A percentile compares a stretch with the other conserved stretches of the same genome.
Evolutionary conservation across 805 yeast genomes (phyloP).

Genomic region (Candida ulmi): DNA sequence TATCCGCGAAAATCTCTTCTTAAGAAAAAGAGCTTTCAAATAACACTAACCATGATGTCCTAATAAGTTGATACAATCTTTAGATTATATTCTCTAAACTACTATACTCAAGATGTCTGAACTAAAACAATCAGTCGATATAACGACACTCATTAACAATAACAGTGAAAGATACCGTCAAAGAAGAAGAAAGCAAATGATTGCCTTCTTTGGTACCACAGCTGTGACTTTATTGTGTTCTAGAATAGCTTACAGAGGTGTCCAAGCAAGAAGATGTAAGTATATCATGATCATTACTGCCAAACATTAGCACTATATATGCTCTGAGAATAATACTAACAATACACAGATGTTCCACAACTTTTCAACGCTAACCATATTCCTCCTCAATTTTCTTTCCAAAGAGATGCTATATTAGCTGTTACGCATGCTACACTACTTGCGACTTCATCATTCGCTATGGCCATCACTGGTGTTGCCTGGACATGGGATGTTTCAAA

Average conservation of each 20-base stretch:
- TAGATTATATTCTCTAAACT: no score
- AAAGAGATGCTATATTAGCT: slow-evolving; percentile 81
- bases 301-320: no score
- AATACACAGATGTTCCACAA: slow-evolving; percentile 47
- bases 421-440: slow-evolving; percentile 75
- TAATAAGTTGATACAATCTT: no score
- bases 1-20: no score
- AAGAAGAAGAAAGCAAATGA: slow-evolving; percentile 67
- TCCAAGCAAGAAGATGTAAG: slow-evolving; percentile 59
- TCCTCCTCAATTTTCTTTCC: slow-evolving; percentile 78
- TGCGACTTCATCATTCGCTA: slow-evolving; percentile 66
- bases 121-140: neutral
- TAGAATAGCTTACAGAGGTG: slow-evolving; percentile 69
- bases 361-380: slow-evolving; percentile 80
- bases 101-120: no score
- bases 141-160: slow-evolving; percentile 13
- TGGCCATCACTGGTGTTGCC: slow-evolving; percentile 67
- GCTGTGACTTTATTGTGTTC: slow-evolving; percentile 67
- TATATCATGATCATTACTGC: neutral
- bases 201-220: slow-evolving; percentile 67
- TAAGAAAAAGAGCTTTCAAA: no score
- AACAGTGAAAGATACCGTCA: slow-evolving; percentile 17
- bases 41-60: no score
- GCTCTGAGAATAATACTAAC: slow-evolving; percentile 10
- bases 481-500: slow-evolving; percentile 75